Percentiles rank a stretch among this genome's conserved stretches.
Evolutionary conservation across 192 early-diverging fungal species (phyloP).

Genomic region (Backusella psychrophila): DNA sequence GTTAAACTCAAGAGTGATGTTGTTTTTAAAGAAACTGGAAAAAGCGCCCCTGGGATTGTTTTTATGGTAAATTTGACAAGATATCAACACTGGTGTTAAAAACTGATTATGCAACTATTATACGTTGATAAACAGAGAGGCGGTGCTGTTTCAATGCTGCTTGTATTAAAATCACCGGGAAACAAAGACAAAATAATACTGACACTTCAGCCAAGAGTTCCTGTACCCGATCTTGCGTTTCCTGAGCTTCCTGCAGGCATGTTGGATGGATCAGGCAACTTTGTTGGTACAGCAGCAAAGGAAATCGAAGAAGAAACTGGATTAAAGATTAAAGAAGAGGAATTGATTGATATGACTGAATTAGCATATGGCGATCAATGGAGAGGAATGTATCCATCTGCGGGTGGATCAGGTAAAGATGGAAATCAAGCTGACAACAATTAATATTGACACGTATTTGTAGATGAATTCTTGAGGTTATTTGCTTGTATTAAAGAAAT

Average conservation of each 20-base stretch:
- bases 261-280: constrained; percentile 72
- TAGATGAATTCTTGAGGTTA: constrained; percentile 67
- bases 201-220: constrained; percentile 71
- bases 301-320: constrained; percentile 85
- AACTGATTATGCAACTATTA: background rate
- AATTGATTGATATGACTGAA: constrained; percentile 67
- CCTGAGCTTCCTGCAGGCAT: constrained; percentile 86
- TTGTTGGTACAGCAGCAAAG: constrained; percentile 72
- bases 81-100: background rate
- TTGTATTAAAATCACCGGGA: constrained; percentile 55
- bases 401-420: constrained; percentile 60
- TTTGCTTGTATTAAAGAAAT: constrained; percentile 66
- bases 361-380: constrained; percentile 45
- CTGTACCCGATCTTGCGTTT: constrained; percentile 58
- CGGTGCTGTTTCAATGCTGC: constrained; percentile 65
- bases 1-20: constrained; percentile 68
- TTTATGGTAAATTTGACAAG: constrained; percentile 58
- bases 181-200: constrained; percentile 60
- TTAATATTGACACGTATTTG: background rate
- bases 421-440: background rate
- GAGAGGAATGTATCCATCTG: constrained; percentile 65
- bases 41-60: constrained; percentile 66
- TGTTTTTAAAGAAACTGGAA: constrained; percentile 42
- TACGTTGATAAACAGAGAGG: constrained; percentile 51
- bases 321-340: constrained; percentile 52